phyloP scores from a whole-genome alignment of 2,329 filamentous ascomycete species.

The Apiospora hydei region DNA sequence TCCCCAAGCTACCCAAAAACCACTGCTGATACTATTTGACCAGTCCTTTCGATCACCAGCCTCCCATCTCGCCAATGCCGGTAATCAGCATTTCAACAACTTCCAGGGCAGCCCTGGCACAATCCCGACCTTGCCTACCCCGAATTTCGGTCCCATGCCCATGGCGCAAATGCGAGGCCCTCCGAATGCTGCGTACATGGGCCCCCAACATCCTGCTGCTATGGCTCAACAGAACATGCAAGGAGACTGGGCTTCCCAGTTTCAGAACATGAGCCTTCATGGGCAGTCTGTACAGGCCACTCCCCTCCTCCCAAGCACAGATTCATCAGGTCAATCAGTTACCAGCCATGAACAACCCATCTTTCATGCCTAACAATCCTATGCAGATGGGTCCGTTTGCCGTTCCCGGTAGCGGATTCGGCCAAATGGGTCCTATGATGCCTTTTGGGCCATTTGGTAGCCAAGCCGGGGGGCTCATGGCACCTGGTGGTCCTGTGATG shows the following conservation, averaged over 20 bases:
- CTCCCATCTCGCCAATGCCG: conserved; percentile 24
- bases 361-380: neutral
- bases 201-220: conserved; percentile 27
- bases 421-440: conserved; percentile 1
- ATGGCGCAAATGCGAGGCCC: conserved; percentile 11
- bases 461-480: neutral
- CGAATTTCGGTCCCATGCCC: conserved; percentile 7
- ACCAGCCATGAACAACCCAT: neutral
- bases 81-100: conserved; percentile 31
- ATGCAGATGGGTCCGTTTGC: conserved; percentile 13
- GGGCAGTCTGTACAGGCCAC: neutral
- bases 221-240: conserved; percentile 29
- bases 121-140: conserved; percentile 26
- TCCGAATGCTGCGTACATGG: conserved; percentile 27
- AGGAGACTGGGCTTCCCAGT: conserved; percentile 49
- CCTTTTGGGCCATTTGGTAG: neutral
- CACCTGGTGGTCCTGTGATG: neutral
- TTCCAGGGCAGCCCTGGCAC: conserved; percentile 31
- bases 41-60: conserved; percentile 34
- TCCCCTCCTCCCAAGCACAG: neutral
- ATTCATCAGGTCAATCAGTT: neutral
- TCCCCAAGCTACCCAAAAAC: conserved; percentile 4
- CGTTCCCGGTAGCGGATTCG: neutral
- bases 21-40: conserved; percentile 10
- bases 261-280: conserved; percentile 51